A percentile compares a stretch with the other conserved stretches of the same genome.
Conservation (phyloP, 768 basidiomycete genomes). For the Steccherinum ochraceum region DNA sequence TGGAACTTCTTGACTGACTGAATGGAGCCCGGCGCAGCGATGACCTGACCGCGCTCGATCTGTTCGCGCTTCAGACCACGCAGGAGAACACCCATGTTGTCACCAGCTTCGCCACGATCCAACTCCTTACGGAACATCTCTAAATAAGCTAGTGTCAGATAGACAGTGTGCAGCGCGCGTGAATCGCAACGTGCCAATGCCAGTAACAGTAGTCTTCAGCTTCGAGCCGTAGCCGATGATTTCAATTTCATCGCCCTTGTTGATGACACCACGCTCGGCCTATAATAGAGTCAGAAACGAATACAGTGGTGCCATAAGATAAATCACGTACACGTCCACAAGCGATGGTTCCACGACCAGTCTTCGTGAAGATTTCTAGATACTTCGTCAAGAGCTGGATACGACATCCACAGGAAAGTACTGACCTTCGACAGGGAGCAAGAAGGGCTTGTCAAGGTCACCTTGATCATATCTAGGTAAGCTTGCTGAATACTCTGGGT, state of each 20-base stretch:
- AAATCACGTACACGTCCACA: conserved; percentile 72
- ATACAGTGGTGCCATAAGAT: not conserved
- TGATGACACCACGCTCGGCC: conserved; percentile 89
- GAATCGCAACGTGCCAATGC: conserved; percentile 70
- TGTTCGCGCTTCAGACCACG: conserved; percentile 98
- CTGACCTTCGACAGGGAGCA: conserved; percentile 85
- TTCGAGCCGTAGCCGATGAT: conserved; percentile 77
- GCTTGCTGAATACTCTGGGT: not conserved
- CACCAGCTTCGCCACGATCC: conserved; percentile 95
- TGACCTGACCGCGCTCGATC: conserved; percentile 87
- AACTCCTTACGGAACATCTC: conserved; percentile 99
- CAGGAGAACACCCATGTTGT: conserved; percentile 97
- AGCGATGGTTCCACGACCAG: conserved; percentile 96
- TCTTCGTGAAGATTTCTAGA: conserved; percentile 91
- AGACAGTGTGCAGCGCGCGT: conserved; percentile 11
- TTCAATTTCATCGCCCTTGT: conserved; percentile 92
- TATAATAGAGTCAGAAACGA: conserved; percentile 20
- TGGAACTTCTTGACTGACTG: conserved; percentile 93
- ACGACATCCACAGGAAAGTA: conserved; percentile 1
- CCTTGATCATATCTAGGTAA: conserved; percentile 35
- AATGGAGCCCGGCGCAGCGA: conserved; percentile 84
- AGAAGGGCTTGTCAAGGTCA: conserved; percentile 97
- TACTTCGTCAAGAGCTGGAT: too few species aligned
- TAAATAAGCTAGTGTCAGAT: conserved; percentile 21
- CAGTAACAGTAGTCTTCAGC: conserved; percentile 91